A percentile compares a stretch with the other conserved stretches of the same genome.
Conservation (phyloP, 345 rosid genomes). For the Linum tenue region DNA sequence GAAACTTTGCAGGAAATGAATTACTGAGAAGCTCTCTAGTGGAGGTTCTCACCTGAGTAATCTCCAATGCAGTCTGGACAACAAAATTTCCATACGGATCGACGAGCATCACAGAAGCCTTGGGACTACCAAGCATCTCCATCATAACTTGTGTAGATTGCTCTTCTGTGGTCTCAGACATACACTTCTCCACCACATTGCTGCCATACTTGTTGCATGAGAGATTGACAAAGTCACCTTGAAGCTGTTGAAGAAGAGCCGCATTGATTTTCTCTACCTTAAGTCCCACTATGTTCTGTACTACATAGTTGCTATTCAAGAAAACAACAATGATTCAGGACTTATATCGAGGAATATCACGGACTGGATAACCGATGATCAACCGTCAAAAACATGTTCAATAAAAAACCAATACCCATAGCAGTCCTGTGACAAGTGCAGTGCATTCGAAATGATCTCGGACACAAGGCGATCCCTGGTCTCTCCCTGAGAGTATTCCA, state of each 20-base stretch:
- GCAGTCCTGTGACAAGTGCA: conserved; percentile 38
- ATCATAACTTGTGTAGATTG: conserved; percentile 27
- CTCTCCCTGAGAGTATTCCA: conserved; percentile 21
- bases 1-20: too few species aligned
- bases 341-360: neutral
- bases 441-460: conserved; percentile 35
- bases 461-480: conserved; percentile 30
- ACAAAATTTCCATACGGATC: conserved; percentile 70
- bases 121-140: conserved; percentile 38
- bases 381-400: neutral
- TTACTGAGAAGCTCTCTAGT: neutral
- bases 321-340: neutral
- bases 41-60: conserved; percentile 33
- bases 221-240: conserved; percentile 36
- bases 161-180: conserved; percentile 20
- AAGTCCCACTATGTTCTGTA: conserved; percentile 48
- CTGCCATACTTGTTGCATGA: conserved; percentile 64
- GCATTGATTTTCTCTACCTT: conserved; percentile 19
- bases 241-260: conserved; percentile 33
- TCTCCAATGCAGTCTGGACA: conserved; percentile 47
- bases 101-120: conserved; percentile 30
- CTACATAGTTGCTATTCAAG: conserved; percentile 57
- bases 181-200: conserved; percentile 66
- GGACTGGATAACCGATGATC: neutral
- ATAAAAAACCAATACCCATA: conserved; percentile 40